Percentiles rank a stretch among this genome's conserved stretches.
Evolutionary conservation across 2,329 filamentous ascomycete genomes (phyloP).

Genomic region (Talaromyces piceae): DNA sequence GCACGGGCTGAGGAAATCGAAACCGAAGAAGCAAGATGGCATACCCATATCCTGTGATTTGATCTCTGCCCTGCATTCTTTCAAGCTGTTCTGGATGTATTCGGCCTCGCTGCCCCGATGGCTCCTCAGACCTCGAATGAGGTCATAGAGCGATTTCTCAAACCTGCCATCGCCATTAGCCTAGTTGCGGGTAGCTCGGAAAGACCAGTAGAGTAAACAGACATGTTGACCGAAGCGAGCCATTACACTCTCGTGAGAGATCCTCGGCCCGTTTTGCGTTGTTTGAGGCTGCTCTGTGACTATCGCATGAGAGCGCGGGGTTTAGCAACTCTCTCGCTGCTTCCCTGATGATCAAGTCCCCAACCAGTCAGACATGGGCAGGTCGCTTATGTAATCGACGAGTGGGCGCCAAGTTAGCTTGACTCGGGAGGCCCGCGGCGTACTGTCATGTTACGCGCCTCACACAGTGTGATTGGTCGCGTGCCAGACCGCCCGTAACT

Average conservation of each 20-base stretch:
- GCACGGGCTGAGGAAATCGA: background rate
- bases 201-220: background rate
- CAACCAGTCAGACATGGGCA: no score
- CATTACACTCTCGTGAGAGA: background rate
- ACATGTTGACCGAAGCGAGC: background rate
- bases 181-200: background rate
- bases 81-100: conserved; percentile 86
- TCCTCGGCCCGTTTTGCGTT: background rate
- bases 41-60: conserved; percentile 85
- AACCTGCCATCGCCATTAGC: conserved; percentile 58
- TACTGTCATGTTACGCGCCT: background rate
- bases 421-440: no score
- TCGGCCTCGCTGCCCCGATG: conserved; percentile 93
- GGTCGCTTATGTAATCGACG: no score
- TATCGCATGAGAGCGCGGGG: background rate
- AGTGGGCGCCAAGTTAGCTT: no score
- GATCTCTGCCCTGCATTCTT: conserved; percentile 92
- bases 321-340: background rate
- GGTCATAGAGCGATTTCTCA: conserved; percentile 97
- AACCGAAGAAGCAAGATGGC: conserved; percentile 22
- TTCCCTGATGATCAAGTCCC: no score
- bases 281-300: background rate
- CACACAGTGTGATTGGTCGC: background rate
- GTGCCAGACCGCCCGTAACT: background rate
- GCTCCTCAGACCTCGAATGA: conserved; percentile 90